Conservation (phyloP, 495 filamentous ascomycete species). For the Trichocladium antarcticum region DNA sequence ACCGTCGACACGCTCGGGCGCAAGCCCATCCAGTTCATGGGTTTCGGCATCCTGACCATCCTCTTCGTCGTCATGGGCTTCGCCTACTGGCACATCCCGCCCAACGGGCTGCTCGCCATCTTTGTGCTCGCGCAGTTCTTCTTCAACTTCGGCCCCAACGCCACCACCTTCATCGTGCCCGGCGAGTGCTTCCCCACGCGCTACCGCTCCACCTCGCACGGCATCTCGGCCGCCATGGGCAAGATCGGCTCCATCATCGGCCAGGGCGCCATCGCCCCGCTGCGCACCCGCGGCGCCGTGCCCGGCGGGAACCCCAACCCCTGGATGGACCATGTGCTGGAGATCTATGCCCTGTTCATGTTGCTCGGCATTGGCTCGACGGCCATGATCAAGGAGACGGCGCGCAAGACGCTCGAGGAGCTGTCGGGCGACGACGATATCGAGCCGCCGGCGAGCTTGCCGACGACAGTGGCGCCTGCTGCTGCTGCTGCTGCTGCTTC, state of each 20-base stretch:
- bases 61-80: slow-evolving; percentile 65
- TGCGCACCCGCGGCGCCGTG: slow-evolving; percentile 37
- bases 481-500: no score
- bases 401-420: slow-evolving; percentile 55
- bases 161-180: slow-evolving; percentile 83
- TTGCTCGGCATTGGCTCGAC: slow-evolving; percentile 56
- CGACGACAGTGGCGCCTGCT: no score
- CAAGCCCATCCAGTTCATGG: slow-evolving; percentile 66
- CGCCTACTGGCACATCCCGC: slow-evolving; percentile 45
- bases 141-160: slow-evolving; percentile 63
- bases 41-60: slow-evolving; percentile 61
- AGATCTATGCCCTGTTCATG: slow-evolving; percentile 78
- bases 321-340: slow-evolving; percentile 69
- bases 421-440: slow-evolving; percentile 40
- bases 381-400: slow-evolving; percentile 62
- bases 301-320: slow-evolving; percentile 38
- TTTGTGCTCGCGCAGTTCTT: slow-evolving; percentile 76
- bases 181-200: slow-evolving; percentile 86
- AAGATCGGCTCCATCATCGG: slow-evolving; percentile 53
- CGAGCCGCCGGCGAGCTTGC: no score
- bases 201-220: slow-evolving; percentile 74
- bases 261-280: slow-evolving; percentile 43
- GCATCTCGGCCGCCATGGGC: slow-evolving; percentile 58
- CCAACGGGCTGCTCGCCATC: slow-evolving; percentile 50
- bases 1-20: slow-evolving; percentile 63